These are phyloP conservation scores for Exophiala sp. DNA, from an alignment of 2,329 filamentous ascomycete species.

Conservation along the genomic window DNA sequence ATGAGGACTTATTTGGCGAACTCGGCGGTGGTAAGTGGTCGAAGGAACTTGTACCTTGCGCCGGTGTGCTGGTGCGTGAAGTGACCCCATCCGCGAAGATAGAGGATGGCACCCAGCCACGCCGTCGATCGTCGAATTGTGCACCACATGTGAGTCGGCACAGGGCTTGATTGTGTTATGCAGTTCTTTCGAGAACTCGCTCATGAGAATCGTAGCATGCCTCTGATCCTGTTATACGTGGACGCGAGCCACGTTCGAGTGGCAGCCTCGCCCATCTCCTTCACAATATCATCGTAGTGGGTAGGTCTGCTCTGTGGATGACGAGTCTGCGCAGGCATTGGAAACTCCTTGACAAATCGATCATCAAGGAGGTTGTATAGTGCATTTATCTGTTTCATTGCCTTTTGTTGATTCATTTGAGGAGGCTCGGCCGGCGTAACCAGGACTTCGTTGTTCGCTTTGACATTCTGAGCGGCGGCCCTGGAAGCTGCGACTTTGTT, in stretches of 20 bases:
- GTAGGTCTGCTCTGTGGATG: constrained; percentile 49
- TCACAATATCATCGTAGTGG: constrained; percentile 51
- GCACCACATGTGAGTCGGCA: too few species aligned
- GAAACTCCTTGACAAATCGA: constrained; percentile 52
- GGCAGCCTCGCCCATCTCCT: constrained; percentile 54
- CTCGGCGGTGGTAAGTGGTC: too few species aligned
- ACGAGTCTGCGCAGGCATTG: constrained; percentile 46
- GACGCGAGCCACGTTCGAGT: constrained; percentile 45
- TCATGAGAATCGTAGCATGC: constrained; percentile 28
- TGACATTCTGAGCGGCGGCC: constrained; percentile 14
- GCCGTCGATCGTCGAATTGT: too few species aligned
- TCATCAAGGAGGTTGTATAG: constrained; percentile 60
- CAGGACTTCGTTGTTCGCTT: constrained; percentile 20
- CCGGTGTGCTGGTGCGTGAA: too few species aligned
- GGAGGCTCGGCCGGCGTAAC: constrained; percentile 23
- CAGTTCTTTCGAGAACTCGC: not conserved
- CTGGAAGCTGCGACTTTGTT: constrained; percentile 15
- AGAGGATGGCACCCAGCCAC: too few species aligned
- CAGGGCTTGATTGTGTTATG: not conserved
- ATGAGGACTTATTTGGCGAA: too few species aligned
- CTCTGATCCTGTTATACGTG: constrained; percentile 45
- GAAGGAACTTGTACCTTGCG: too few species aligned
- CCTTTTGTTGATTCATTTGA: constrained; percentile 32
- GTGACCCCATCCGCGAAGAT: too few species aligned
- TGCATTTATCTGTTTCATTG: constrained; percentile 53